Base-by-base conservation (phyloP, 768 basidiomycete species). In the Sporobolomyces pararoseus region DNA sequence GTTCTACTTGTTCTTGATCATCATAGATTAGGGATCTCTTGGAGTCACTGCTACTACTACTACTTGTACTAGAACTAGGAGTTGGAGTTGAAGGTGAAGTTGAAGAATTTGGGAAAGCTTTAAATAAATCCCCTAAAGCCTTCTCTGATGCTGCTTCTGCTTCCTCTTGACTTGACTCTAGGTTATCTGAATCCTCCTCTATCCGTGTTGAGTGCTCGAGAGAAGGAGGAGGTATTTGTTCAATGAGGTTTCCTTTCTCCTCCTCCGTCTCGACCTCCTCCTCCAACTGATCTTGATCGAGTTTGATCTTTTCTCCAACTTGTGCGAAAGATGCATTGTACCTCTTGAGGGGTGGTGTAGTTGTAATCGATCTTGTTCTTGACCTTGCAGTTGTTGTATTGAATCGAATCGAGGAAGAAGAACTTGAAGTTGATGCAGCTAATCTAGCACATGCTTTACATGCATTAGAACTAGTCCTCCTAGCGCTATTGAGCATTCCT, bases 341-440 rank as follows among this genome's bases (percentile, higher is more conserved):
- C 21, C 46, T 47, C 21, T 21, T 42, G n/a, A n/a, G n/a, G n/a
- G n/a, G n/a, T 42, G 39, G 10, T 23, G 46, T 47, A 14, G 46
- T 47, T 23, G 46, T 47, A 47, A 6, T 47, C 46, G 46, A 23
- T 13, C 12, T 49, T 5, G 31, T 7, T 4, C 47, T 27, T 32
- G 62, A 32, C 29, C 27, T 23, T 14, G 63, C 23, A 5, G 27
- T 35, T 29, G 61, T 31, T 31, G 61, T n/a, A n/a, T n/a, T n/a
- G 31, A 49, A 51, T 29, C 47, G n/a, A 25, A 23, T 17, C 17
- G 61, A 51, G 51, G 51, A 31, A 54, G 63, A 51, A 19, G 54
- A 55, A 55, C 32, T 9, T 19, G 54, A 34, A 16, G 31, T 14
- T 21, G 54, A 39, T 12, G 55, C 12, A 16, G 50, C 50, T 25